These are phyloP conservation scores for Stephania yunnanensis DNA, from an alignment of 164 flowering plant species.

Conservation along the genomic window DNA sequence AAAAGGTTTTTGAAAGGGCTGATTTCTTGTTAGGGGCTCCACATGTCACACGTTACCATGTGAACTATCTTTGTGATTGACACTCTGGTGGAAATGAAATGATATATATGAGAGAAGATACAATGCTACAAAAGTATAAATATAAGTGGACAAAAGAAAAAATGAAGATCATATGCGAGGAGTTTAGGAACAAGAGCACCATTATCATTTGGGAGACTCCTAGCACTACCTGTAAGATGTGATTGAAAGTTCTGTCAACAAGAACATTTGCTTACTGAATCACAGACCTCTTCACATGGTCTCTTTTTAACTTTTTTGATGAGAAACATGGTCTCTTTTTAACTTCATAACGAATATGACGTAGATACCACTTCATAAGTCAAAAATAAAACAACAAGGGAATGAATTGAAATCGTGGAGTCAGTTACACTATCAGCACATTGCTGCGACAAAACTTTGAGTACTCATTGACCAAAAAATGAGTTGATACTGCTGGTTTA, in stretches of 20 bases:
- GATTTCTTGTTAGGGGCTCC: conserved; percentile 2
- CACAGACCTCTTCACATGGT: conserved; percentile 16
- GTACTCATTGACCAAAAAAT: not conserved
- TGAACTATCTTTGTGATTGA: not conserved
- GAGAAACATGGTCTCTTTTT: conserved; percentile 6
- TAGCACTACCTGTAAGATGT: conserved; percentile 13
- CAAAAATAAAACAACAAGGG: not conserved
- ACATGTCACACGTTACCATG: conserved; percentile 4
- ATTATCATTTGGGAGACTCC: conserved; percentile 23
- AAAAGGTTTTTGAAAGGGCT: not conserved
- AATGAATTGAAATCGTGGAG: not conserved
- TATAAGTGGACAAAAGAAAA: not conserved
- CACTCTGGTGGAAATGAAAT: not conserved
- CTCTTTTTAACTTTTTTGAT: not conserved
- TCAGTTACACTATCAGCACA: not conserved
- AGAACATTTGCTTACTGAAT: conserved; percentile 4
- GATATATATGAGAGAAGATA: not conserved
- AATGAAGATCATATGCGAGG: not conserved
- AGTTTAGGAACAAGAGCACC: conserved; percentile 6
- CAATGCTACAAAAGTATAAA: too few relatives aligned
- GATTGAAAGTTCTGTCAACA: conserved; percentile 12
- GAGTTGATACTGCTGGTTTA: too few relatives aligned
- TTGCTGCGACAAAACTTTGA: not conserved
- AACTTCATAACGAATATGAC: not conserved
- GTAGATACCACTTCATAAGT: not conserved